Percentiles rank a stretch among this genome's conserved stretches.
Conservation (phyloP, 176 grass and related monocot species). For the Oryza brachyantha region DNA sequence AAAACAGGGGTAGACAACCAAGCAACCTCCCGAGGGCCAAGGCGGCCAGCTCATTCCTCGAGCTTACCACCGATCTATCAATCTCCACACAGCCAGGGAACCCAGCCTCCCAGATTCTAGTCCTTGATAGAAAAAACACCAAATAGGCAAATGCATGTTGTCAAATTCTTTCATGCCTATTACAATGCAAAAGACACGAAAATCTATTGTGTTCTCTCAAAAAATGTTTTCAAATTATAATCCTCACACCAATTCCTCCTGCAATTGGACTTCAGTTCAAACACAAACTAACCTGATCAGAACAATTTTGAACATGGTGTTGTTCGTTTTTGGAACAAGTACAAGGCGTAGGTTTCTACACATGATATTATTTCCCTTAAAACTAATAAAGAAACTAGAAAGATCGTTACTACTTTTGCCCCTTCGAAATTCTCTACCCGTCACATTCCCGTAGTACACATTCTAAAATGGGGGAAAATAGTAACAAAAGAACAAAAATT, state of each 20-base stretch:
- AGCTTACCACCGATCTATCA: neutral
- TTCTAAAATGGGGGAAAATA: conserved; percentile 21
- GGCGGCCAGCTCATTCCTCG: conserved; percentile 12
- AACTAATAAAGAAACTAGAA: conserved; percentile 30
- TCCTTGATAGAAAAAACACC: neutral
- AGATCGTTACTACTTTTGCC: conserved; percentile 54
- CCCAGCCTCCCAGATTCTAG: neutral
- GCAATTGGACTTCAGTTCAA: conserved; percentile 20
- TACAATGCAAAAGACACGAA: too few relatives aligned
- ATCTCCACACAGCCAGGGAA: neutral
- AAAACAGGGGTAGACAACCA: neutral
- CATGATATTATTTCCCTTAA: conserved; percentile 40
- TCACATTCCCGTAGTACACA: conserved; percentile 45
- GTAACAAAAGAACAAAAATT: conserved; percentile 38
- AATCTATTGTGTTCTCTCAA: too few relatives aligned
- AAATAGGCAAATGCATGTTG: neutral
- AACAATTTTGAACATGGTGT: neutral
- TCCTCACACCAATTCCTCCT: neutral
- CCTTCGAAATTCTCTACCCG: conserved; percentile 41
- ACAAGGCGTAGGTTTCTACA: conserved; percentile 29
- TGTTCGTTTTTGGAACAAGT: conserved; percentile 8
- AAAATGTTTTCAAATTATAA: neutral
- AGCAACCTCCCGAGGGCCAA: neutral
- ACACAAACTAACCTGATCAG: neutral
- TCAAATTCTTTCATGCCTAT: neutral